A percentile compares a stretch with the other conserved stretches of the same genome.
Evolutionary conservation across 2,329 filamentous ascomycete species (phyloP).

Genomic region (Escovopsis sp.): DNA sequence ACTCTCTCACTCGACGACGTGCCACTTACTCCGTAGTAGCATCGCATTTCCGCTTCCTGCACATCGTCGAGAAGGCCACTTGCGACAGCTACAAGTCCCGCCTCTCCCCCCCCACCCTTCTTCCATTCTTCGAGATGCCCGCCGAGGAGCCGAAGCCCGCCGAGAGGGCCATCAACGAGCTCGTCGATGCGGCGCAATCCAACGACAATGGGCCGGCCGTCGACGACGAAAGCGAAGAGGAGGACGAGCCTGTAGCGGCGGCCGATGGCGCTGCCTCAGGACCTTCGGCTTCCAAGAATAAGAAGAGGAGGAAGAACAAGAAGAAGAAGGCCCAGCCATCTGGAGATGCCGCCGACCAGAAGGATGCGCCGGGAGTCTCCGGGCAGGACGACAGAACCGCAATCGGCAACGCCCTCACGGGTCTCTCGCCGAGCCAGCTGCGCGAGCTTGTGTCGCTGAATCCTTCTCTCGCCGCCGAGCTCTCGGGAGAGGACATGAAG

Average conservation of each 20-base stretch:
- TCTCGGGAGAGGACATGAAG: slow-evolving; percentile 19
- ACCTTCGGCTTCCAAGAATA: slow-evolving; percentile 20
- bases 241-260: slow-evolving; percentile 27
- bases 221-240: slow-evolving; percentile 28
- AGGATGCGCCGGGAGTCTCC: slow-evolving; percentile 24
- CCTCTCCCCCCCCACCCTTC: neutral
- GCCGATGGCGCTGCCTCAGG: slow-evolving; percentile 18
- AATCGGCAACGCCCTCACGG: slow-evolving; percentile 30
- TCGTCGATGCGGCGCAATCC: slow-evolving; percentile 22
- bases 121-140: slow-evolving; percentile 22
- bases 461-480: slow-evolving; percentile 53
- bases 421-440: slow-evolving; percentile 41
- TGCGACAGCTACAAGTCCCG: neutral
- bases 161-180: slow-evolving; percentile 36
- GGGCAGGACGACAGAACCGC: too few relatives aligned
- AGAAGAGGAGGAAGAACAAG: slow-evolving; percentile 52
- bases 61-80: too few relatives aligned
- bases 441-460: slow-evolving; percentile 57
- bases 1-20: slow-evolving; percentile 4
- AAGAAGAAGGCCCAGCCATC: slow-evolving; percentile 42
- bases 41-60: too few relatives aligned
- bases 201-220: slow-evolving; percentile 31
- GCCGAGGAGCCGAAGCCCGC: slow-evolving; percentile 48
- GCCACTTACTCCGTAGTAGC: neutral
- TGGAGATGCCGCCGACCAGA: slow-evolving; percentile 19